Conservation (phyloP, 2,329 filamentous ascomycete genomes). For the Colletotrichum liaoningense region DNA sequence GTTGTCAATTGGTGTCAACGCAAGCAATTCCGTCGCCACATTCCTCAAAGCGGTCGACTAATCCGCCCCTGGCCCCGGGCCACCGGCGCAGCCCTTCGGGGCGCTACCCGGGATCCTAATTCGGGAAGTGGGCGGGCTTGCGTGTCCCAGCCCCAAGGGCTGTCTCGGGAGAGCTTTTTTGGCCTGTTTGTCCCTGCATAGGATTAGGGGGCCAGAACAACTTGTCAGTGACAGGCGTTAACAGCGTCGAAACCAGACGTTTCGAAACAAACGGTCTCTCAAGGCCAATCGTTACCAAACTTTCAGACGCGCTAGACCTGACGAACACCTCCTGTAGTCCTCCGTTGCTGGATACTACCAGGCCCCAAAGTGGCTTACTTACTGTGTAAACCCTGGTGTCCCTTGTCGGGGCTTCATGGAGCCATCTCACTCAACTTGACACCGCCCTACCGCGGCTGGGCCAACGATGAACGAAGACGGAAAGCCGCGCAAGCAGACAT, state of each 20-base stretch:
- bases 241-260: constrained; percentile 8
- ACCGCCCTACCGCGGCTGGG: constrained; percentile 9
- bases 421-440: constrained; percentile 27
- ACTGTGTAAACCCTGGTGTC: background rate
- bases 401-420: constrained; percentile 3
- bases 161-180: background rate
- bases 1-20: background rate
- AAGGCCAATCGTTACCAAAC: constrained; percentile 14
- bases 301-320: constrained; percentile 1
- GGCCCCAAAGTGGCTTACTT: background rate
- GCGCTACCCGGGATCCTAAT: constrained; percentile 18
- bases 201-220: background rate
- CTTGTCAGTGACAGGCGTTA: background rate
- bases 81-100: constrained; percentile 19
- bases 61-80: constrained; percentile 13
- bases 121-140: constrained; percentile 34
- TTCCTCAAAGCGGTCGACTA: constrained; percentile 8
- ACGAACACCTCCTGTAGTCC: constrained; percentile 12
- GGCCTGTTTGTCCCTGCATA: background rate
- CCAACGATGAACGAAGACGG: background rate
- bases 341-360: background rate
- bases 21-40: constrained; percentile 6
- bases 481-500: constrained; percentile 27
- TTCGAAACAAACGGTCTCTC: constrained; percentile 27
- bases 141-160: constrained; percentile 16